phyloP scores from a whole-genome alignment of 2,329 filamentous ascomycete species.

The Paecilomyces sp. region DNA sequence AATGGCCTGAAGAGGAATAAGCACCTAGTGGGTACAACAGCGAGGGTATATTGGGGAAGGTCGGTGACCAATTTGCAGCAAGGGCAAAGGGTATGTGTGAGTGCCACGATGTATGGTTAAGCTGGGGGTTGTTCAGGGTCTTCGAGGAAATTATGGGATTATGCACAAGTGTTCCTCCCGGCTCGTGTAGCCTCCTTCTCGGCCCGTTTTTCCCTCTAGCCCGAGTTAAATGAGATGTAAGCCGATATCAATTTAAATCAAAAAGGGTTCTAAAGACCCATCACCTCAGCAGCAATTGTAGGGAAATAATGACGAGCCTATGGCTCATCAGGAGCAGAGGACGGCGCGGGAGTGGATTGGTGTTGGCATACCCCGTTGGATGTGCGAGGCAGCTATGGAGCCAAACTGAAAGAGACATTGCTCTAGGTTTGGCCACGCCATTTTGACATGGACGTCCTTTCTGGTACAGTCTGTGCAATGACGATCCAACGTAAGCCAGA shows the following conservation, averaged over 20 bases:
- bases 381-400: background rate
- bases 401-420: background rate
- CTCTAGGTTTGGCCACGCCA: background rate
- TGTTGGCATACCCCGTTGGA: background rate
- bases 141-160: background rate
- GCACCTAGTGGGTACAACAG: background rate
- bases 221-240: background rate
- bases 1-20: background rate
- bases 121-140: background rate
- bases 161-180: background rate
- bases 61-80: background rate
- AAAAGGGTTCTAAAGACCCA: background rate
- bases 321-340: background rate
- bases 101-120: background rate
- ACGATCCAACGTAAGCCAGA: background rate
- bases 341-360: background rate
- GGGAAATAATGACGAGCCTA: background rate
- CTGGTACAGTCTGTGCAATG: background rate
- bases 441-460: background rate
- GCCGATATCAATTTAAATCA: background rate
- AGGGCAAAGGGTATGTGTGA: background rate
- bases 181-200: background rate
- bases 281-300: background rate
- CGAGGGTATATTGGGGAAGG: background rate
- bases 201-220: background rate